Percentiles rank a stretch among this genome's conserved stretches.
Conservation (phyloP, 768 basidiomycete genomes). For the Suillus fuscotomentosus region DNA sequence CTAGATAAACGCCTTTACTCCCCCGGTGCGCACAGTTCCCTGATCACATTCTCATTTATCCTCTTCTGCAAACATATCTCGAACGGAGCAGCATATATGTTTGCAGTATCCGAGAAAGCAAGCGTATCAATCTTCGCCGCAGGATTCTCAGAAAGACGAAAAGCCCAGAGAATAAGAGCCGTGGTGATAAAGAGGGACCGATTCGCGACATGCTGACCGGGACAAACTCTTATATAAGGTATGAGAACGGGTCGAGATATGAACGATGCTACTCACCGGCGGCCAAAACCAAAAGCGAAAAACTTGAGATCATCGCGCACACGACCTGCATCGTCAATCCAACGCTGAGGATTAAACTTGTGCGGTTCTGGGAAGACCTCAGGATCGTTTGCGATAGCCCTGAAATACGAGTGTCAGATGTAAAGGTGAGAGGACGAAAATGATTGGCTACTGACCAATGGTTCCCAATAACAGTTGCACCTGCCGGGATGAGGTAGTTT, state of each 20-base stretch:
- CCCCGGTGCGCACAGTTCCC: not conserved
- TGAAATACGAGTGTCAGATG: constrained; percentile 6
- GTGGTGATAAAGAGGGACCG: constrained; percentile 61
- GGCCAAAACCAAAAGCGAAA: constrained; percentile 36
- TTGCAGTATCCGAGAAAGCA: constrained; percentile 59
- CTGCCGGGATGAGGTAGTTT: constrained; percentile 39
- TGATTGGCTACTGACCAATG: constrained; percentile 29
- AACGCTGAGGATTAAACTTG: constrained; percentile 52
- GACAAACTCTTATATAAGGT: constrained; percentile 43
- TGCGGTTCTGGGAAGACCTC: constrained; percentile 53
- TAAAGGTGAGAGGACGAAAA: not conserved
- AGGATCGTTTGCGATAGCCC: constrained; percentile 52
- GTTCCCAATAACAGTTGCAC: constrained; percentile 36
- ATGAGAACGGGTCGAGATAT: not conserved
- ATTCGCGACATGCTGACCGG: constrained; percentile 46
- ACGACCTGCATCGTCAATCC: constrained; percentile 34
- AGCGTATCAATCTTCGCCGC: constrained; percentile 54
- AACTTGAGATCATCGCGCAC: constrained; percentile 27
- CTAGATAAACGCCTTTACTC: not conserved
- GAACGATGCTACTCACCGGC: constrained; percentile 19
- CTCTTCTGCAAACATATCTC: constrained; percentile 51
- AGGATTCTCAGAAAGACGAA: constrained; percentile 48
- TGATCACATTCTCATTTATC: constrained; percentile 9
- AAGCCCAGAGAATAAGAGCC: constrained; percentile 61
- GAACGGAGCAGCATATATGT: constrained; percentile 58